Evolutionary conservation across 257 asterid species (phyloP).

Genomic region (Striga asiatica): DNA sequence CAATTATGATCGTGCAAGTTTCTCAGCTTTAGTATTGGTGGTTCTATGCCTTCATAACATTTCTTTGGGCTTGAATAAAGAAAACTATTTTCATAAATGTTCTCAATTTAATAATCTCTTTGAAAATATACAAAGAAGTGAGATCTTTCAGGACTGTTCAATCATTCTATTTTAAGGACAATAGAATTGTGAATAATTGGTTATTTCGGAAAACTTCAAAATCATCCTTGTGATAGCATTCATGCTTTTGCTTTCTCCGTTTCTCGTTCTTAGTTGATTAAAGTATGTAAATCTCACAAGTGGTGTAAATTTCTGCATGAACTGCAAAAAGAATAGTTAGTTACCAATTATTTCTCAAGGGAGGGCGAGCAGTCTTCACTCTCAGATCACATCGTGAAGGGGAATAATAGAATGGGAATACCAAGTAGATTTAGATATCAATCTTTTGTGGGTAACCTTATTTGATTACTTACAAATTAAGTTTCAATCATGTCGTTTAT

Average conservation of each 20-base stretch:
- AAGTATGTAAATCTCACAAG: too few relatives aligned
- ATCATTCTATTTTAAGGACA: neutral
- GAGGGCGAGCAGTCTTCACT: too few relatives aligned
- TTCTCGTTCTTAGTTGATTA: slow-evolving; percentile 2
- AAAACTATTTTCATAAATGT: slow-evolving; percentile 2
- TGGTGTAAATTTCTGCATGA: too few relatives aligned
- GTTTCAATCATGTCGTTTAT: too few relatives aligned
- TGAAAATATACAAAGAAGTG: neutral
- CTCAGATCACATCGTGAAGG: too few relatives aligned
- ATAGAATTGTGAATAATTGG: neutral
- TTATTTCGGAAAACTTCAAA: neutral
- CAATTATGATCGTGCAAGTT: neutral
- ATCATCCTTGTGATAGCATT: slow-evolving; percentile 1
- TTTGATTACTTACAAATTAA: too few relatives aligned
- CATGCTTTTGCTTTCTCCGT: neutral
- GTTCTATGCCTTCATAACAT: neutral
- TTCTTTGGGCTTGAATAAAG: slow-evolving; percentile 1
- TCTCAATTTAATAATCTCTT: neutral
- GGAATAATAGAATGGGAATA: too few relatives aligned
- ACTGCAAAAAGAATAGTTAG: too few relatives aligned
- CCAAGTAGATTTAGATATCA: too few relatives aligned
- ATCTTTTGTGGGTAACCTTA: too few relatives aligned
- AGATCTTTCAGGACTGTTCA: too few relatives aligned
- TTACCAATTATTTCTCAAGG: too few relatives aligned
- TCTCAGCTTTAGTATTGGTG: neutral